These are phyloP conservation scores for Tetrahymena malaccensis DNA, from an alignment of 73 alveolate genomes.

Conservation along the genomic window DNA sequence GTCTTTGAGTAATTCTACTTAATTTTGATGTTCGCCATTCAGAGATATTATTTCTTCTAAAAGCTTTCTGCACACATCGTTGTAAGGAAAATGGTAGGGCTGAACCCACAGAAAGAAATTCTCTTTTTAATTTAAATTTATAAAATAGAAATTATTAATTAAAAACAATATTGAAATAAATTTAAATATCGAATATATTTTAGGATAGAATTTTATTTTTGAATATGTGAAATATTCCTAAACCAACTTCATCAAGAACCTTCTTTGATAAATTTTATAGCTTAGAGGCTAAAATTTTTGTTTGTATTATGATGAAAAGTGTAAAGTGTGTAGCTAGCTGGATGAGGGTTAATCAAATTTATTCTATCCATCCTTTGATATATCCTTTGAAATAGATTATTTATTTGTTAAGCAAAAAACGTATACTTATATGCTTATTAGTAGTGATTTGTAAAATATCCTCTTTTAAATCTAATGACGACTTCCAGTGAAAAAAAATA, in stretches of 20 bases:
- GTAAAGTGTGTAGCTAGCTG: background rate
- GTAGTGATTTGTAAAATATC: background rate
- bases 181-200: too few relatives aligned
- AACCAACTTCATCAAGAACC: background rate
- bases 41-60: background rate
- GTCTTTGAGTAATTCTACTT: background rate
- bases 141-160: background rate
- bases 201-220: background rate
- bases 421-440: background rate
- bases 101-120: background rate
- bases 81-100: background rate
- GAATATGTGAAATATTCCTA: too few relatives aligned
- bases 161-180: too few relatives aligned
- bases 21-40: background rate
- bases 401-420: background rate
- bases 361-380: background rate
- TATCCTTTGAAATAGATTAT: background rate
- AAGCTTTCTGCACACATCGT: background rate
- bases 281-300: too few relatives aligned
- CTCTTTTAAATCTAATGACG: background rate
- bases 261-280: too few relatives aligned
- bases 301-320: too few relatives aligned
- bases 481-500: background rate
- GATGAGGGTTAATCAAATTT: background rate
- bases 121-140: background rate